phyloP scores from a whole-genome alignment of 2,329 filamentous ascomycete species.

The Samsoniella hepiali region DNA sequence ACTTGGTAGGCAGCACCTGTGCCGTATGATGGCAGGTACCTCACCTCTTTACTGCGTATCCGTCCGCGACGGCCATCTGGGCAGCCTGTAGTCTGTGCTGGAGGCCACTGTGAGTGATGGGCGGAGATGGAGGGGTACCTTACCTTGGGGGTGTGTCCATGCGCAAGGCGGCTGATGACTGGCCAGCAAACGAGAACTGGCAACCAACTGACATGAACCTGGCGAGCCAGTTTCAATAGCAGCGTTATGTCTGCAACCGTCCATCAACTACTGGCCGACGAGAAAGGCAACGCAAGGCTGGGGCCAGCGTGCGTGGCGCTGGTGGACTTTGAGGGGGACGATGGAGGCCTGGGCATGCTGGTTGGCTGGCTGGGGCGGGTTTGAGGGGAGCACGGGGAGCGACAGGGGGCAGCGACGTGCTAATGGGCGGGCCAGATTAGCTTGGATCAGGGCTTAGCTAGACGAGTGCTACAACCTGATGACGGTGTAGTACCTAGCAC shows the following conservation, averaged over 20 bases:
- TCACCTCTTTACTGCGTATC: too few species aligned
- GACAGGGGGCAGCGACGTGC: background rate
- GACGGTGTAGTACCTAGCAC: background rate
- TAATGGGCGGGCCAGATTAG: background rate
- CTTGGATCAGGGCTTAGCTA: background rate
- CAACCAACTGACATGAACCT: too few species aligned
- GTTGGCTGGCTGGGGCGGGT: background rate
- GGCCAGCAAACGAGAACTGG: background rate
- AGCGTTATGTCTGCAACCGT: too few species aligned
- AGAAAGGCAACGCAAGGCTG: background rate
- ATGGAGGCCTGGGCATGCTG: background rate
- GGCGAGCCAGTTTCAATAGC: too few species aligned
- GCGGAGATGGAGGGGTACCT: background rate
- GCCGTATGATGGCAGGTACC: too few species aligned
- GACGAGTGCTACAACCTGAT: background rate
- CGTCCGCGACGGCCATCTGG: too few species aligned
- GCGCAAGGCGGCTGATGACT: background rate
- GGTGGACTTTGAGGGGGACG: background rate
- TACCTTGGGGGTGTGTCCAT: too few species aligned
- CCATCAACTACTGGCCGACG: too few species aligned
- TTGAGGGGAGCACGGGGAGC: background rate
- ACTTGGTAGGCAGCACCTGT: too few species aligned
- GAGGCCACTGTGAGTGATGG: background rate
- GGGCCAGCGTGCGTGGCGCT: background rate
- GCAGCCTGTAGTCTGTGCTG: too few species aligned